Base-by-base conservation (phyloP, 139 green algal genomes). In the Volvox reticuliferus region DNA sequence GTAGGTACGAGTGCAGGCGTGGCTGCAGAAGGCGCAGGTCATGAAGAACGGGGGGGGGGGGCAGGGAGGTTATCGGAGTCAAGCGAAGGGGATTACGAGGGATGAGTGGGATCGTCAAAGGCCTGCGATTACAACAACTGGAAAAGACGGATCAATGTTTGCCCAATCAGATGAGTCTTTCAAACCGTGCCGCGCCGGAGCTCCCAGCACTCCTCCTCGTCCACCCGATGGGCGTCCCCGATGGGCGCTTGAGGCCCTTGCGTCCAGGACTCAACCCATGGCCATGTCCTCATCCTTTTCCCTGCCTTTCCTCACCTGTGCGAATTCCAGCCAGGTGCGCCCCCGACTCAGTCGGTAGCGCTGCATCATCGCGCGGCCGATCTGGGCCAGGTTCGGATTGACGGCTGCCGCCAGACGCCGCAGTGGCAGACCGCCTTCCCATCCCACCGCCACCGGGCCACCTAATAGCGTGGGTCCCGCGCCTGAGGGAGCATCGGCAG, bases 301-400 rank as follows among this genome's bases (percentile, higher is more conserved):
- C 44, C 35, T 1, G 2, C 12, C 50, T 3, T 28, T 2, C 9
- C 82, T 9, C 84, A 90, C 90, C 83, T 90, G 83, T 36, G 82
- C 20, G 83, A 87, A 90, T 77, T 93, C 90, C n/a, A 93, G 87
- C 90, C 90, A 93, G 55, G 90, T 93, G 61, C 90, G 83, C 9
- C 90, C 90, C 30, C 90, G 63, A 3, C 5, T 78, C 12, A 93
- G 83, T n/a, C 36, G 30, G 76, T 90, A 87, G 30, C 75, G 76
- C 73, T 73, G 73, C 84, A 90, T 77, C 83, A 93, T 75, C 37
- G 78, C 36, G 37, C 67, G 28, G 65, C 33, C 55, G 63, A 87
- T 82, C 79, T 81, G 63, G 5, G 19, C 0, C 63, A 91, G 86
- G 73, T 84, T 78, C 55, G 86, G 73, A 13, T 22, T 61, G 13